Evolutionary conservation across 2,329 filamentous ascomycete species (phyloP).

Genomic region (Pseudopyricularia cyperi): DNA sequence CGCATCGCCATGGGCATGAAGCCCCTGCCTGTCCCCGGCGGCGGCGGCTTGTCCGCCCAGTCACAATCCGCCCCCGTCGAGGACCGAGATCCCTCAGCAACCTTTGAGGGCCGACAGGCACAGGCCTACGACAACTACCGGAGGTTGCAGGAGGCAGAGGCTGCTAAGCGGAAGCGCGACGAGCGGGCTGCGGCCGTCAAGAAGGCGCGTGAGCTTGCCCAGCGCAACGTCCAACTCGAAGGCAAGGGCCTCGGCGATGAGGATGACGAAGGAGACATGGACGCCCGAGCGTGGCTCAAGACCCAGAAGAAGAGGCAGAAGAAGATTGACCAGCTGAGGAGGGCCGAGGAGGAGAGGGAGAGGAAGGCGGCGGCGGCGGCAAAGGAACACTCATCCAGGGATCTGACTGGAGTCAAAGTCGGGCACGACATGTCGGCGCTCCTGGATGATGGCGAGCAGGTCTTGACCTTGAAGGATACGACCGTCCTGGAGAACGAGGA

Average conservation of each 20-base stretch:
- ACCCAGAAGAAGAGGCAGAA: slow-evolving; percentile 89
- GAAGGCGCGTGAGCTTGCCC: slow-evolving; percentile 73
- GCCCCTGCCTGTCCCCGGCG: slow-evolving; percentile 72
- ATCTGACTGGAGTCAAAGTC: slow-evolving; percentile 83
- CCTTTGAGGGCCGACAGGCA: slow-evolving; percentile 68
- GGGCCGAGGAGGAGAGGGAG: slow-evolving; percentile 61
- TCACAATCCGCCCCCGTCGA: slow-evolving; percentile 23
- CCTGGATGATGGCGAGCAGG: slow-evolving; percentile 71
- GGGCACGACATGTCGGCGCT: slow-evolving; percentile 77
- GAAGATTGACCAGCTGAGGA: slow-evolving; percentile 68
- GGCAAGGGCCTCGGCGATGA: slow-evolving; percentile 74
- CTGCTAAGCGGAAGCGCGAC: slow-evolving; percentile 65
- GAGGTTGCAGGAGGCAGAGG: slow-evolving; percentile 54
- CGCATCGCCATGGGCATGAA: slow-evolving; percentile 82
- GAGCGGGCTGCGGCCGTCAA: slow-evolving; percentile 73
- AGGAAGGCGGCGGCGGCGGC: slow-evolving; percentile 52
- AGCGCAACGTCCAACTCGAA: slow-evolving; percentile 61
- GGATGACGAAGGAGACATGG: slow-evolving; percentile 50
- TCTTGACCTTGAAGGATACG: slow-evolving; percentile 88
- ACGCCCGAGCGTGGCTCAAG: slow-evolving; percentile 77
- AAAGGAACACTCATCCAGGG: slow-evolving; percentile 65
- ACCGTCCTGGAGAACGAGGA: slow-evolving; percentile 75
- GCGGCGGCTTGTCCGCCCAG: slow-evolving; percentile 23
- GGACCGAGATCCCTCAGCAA: slow-evolving; percentile 65
- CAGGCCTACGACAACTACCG: slow-evolving; percentile 61